These are phyloP conservation scores for Hypericum perforatum DNA, from an alignment of 345 rosid species.

Conservation along the genomic window DNA sequence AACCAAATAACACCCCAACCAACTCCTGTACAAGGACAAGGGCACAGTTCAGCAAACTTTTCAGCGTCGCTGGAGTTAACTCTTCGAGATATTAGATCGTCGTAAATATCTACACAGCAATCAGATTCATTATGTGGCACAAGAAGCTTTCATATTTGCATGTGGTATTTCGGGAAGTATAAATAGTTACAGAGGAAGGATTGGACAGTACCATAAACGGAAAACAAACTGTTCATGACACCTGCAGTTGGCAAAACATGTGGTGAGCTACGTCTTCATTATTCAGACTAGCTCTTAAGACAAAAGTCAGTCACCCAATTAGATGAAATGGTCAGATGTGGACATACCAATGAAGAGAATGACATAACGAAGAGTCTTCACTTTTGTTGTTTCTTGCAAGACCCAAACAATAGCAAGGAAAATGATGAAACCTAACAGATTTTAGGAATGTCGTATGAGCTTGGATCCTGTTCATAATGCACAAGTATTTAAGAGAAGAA, in stretches of 20 bases:
- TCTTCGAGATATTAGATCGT: constrained; percentile 11
- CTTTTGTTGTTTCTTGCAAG: constrained; percentile 19
- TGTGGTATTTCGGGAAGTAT: no score
- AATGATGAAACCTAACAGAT: constrained; percentile 14
- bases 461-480: background rate
- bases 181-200: no score
- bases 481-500: background rate
- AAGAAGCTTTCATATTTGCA: no score
- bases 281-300: no score
- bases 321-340: constrained; percentile 5
- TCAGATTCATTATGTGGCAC: no score
- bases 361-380: constrained; percentile 12
- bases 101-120: background rate
- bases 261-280: no score
- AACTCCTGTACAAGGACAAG: background rate
- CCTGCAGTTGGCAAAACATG: background rate
- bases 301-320: background rate
- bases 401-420: constrained; percentile 19
- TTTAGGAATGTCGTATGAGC: constrained; percentile 6
- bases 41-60: background rate
- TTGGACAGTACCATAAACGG: constrained; percentile 12
- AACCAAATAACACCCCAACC: constrained; percentile 4
- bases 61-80: constrained; percentile 14
- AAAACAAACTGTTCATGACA: constrained; percentile 19
- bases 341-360: constrained; percentile 17